phyloP scores from a whole-genome alignment of 2,329 filamentous ascomycete species.

The Talaromyces sp. region DNA sequence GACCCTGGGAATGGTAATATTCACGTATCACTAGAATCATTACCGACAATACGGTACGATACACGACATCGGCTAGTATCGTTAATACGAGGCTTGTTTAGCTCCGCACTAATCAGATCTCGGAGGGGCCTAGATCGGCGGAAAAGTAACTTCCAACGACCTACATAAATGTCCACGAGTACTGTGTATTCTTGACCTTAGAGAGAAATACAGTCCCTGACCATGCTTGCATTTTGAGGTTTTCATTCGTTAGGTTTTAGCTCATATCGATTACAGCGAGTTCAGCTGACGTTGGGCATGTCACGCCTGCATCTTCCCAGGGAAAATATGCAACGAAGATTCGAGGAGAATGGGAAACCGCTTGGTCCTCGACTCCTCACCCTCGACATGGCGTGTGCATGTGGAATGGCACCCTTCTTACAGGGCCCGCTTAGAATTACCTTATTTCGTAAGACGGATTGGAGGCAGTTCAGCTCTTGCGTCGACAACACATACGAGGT shows the following conservation, averaged over 20 bases:
- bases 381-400: neutral
- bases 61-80: neutral
- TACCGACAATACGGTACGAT: neutral
- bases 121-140: neutral
- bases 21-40: neutral
- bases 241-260: slow-evolving; percentile 10
- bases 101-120: neutral
- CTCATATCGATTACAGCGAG: neutral
- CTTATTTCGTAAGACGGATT: neutral
- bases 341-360: neutral
- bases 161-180: neutral
- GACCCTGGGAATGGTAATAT: neutral
- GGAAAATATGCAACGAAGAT: neutral
- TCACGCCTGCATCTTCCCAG: neutral
- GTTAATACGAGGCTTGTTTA: neutral
- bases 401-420: neutral
- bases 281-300: slow-evolving; percentile 4
- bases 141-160: neutral
- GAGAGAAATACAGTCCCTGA: neutral
- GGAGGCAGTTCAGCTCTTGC: neutral
- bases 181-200: neutral
- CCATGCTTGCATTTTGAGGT: neutral
- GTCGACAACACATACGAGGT: neutral
- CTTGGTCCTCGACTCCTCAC: neutral
- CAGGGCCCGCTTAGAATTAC: neutral